Base-by-base conservation (phyloP, 768 basidiomycete genomes). In the Lentinula sp. region DNA sequence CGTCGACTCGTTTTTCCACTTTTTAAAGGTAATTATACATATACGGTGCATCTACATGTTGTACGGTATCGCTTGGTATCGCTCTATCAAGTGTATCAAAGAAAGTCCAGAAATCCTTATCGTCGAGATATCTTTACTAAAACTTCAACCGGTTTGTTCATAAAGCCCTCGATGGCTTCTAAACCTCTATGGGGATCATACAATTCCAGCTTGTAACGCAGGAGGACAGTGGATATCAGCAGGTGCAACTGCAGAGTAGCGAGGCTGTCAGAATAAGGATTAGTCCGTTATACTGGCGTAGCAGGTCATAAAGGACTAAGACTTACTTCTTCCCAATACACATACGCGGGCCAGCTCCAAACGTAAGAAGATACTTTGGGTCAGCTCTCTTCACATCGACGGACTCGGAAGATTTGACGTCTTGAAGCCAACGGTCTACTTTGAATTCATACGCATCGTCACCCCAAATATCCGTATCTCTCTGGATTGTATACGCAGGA, bases 241-340 rank as follows among this genome's bases (percentile, higher is more conserved):
- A 62, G 61, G 35, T 62, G 61, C 37, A 62, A 37, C 18, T 62
- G 61, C 55, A 62, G 46, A n/a, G 46, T 57, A 35, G 61, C 61
- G 32, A 62, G 54, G 33, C 60, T 61, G 36, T 4, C 12, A 6
- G 33, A 42, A 43, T 4, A 6, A 18, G 16, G n/a, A 9, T 45
- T 4, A 45, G 45, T 8, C 9, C 3, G 15, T 33, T 35, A 2
- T 33, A 4, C 3, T 12, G n/a, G 6, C n/a, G 46, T 16, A 32
- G 20, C 20, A 53, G 35, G 55, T 16, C 15, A 32, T 16, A 5
- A 2, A 28, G 28, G 28, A 28, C 28, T 28, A 28, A 28, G 28
- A 62, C 61, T 57, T 45, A 62, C 61, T 62, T 62, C 33, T 62
- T 62, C 42, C 61, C 61, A 16, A 62, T 62, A 62, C 61, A 62